Base-by-base conservation (phyloP, 177 flowering plant species). In the Vitis hybrid region DNA sequence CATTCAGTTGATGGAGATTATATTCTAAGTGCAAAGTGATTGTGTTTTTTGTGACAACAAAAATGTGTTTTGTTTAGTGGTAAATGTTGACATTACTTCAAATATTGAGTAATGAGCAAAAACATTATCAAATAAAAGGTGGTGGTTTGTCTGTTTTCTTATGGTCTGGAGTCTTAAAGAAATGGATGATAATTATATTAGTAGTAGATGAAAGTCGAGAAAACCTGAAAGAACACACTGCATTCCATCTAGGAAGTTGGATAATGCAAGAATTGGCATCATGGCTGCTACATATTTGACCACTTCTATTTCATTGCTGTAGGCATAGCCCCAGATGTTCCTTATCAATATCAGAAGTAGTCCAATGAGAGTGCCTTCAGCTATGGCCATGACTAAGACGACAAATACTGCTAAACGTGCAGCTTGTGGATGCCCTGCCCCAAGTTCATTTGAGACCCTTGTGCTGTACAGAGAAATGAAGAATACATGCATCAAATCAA, bases 211-310 rank as follows among this genome's bases (percentile, higher is more conserved):
- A 2, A 12, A 50, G 9, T 17, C 7, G 8, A 11, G 27, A 48
- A 55, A 72, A 88, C 91, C 92, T 76, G 88, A 86, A 73, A 88
- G 87, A 51, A 88, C 90, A 76, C 84, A 68, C 64, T 84, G 88
- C 15, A 86, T 73, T 3, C 86, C 85, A 74, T 88, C 90, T 3
- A 88, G n/a, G 58, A 88, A 79, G 70, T 79, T 79, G 55, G 86
- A 78, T 10, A 32, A 17, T 61, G 90, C 92, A 48, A 88, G 65
- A 49, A 88, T 61, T 4, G 88, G 87, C 78, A 82, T 50, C 85
- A 85, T 84, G 48, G 51, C 51, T n/a, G 88, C 84, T 21, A 86
- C 75, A 70, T 86, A 85, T 69, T 55, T 65, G 51, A 86, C 73
- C 13, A 86, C 86, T 79, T 84, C 75, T 10, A 9, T 15, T 50